Evolutionary conservation across 1,139 yeast genomes (phyloP).

Genomic region (Citeromyces siamensis): DNA sequence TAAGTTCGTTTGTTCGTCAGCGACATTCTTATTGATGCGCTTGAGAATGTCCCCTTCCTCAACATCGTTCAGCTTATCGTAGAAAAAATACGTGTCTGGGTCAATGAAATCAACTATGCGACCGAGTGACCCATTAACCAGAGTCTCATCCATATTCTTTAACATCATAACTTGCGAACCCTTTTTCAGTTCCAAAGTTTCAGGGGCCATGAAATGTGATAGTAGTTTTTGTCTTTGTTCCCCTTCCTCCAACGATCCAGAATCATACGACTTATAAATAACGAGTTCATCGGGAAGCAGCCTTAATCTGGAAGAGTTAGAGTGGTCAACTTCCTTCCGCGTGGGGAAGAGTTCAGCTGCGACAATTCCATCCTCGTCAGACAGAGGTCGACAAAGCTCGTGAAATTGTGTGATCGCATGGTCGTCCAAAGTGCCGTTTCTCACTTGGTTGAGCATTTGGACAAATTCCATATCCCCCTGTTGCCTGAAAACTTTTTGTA

Average conservation of each 20-base stretch:
- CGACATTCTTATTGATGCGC: constrained; percentile 9
- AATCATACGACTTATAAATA: constrained; percentile 46
- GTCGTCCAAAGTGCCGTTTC: constrained; percentile 55
- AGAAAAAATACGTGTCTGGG: constrained; percentile 35
- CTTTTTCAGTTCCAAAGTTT: constrained; percentile 45
- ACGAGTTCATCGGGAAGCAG: constrained; percentile 35
- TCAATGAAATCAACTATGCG: constrained; percentile 59
- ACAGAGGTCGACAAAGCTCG: constrained; percentile 40
- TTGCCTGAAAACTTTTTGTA: constrained; percentile 83
- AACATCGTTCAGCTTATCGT: constrained; percentile 11
- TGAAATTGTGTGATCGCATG: constrained; percentile 44
- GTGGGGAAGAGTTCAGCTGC: constrained; percentile 88
- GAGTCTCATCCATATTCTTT: constrained; percentile 73
- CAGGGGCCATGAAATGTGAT: constrained; percentile 58
- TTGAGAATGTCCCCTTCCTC: constrained; percentile 4
- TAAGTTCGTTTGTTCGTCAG: constrained; percentile 1
- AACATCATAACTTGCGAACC: constrained; percentile 96
- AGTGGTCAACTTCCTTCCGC: constrained; percentile 69
- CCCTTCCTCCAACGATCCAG: constrained; percentile 39
- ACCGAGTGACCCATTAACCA: constrained; percentile 92
- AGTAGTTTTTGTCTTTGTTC: constrained; percentile 25
- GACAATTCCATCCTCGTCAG: constrained; percentile 53
- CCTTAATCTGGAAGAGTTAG: constrained; percentile 48
- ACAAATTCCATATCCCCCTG: constrained; percentile 71
- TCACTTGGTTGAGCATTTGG: constrained; percentile 77